Base-by-base conservation (phyloP, 1,139 yeast genomes). In the Diutina scorzettiae region DNA sequence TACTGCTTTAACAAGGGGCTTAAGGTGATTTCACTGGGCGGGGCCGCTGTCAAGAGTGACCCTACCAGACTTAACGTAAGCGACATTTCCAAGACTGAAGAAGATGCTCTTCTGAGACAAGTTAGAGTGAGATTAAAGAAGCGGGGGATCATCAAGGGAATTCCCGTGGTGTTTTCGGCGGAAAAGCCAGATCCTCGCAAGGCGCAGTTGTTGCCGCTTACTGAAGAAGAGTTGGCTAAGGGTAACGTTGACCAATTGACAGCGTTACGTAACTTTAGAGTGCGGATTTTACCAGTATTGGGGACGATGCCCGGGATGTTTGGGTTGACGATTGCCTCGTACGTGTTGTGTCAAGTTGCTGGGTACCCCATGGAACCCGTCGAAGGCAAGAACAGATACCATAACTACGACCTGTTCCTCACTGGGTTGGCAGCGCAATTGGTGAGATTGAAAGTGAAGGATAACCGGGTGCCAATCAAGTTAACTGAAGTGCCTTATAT, bases 241-340 rank as follows among this genome's bases (percentile, higher is more conserved):
- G 97, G 97, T 32, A 69, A 78, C 45, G 95, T 89, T 28, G 94
- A 78, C 48, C 94, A 91, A 58, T 68, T 91, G 42, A 78, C 95
- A 44, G 94, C 96, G 1, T 62, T 91, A 47, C 80, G 76, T 53
- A 89, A 87, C 63, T 91, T 91, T 66, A 72, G 98, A 49, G 96
- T 89, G 4, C 72, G 98, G 51, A 89, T 91, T 43, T 68, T 91
- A 46, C 98, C 98, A 0, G 98, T 91, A 0, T 64, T 91, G 48
- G 97, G 98, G 1, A 86, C 98, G 0, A 77, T 91, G 80, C 98
- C 98, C 1, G 96, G 93, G 7, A 82, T 89, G 63, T 91, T 91
- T 64, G 98, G 98, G 1, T 69, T 91, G 41, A 77, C 95, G 0
- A 72, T 91, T 46, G 94, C 96, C 2, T 81, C 96, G 0, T 81